phyloP scores from a whole-genome alignment of 805 yeast species.

The Metschnikowia reukaufii region DNA sequence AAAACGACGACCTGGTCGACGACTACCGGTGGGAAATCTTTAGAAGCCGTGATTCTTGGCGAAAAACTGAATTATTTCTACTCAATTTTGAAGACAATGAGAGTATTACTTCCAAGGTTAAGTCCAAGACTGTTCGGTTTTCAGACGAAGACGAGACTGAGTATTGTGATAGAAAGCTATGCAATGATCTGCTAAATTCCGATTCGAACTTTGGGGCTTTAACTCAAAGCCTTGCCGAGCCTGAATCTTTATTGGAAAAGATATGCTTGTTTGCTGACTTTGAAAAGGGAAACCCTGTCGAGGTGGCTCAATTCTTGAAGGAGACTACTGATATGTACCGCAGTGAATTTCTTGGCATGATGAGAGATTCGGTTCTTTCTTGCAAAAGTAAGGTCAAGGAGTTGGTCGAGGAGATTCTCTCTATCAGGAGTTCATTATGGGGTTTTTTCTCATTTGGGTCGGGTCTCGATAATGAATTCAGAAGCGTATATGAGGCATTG shows the following conservation, averaged over 20 bases:
- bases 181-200: no score
- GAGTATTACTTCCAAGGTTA: background rate
- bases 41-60: background rate
- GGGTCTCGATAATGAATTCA: constrained; percentile 8
- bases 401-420: constrained; percentile 4
- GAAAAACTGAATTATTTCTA: background rate
- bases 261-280: no score
- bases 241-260: background rate
- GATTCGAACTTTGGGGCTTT: background rate
- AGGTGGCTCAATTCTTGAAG: background rate
- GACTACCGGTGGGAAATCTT: background rate
- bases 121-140: background rate
- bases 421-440: constrained; percentile 4
- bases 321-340: background rate
- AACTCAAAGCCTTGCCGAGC: background rate
- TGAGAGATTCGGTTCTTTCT: background rate
- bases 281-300: background rate
- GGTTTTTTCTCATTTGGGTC: constrained; percentile 6
- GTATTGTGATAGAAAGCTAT: no score
- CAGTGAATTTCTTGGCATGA: background rate
- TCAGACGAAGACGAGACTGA: no score
- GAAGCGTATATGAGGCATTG: constrained; percentile 1
- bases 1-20: background rate
- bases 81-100: background rate
- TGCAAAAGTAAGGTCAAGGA: constrained; percentile 4